Evolutionary conservation across 768 basidiomycete genomes (phyloP), one percentile per base, ranked within the genome.

Genomic region (Mycena epipterygia): DNA sequence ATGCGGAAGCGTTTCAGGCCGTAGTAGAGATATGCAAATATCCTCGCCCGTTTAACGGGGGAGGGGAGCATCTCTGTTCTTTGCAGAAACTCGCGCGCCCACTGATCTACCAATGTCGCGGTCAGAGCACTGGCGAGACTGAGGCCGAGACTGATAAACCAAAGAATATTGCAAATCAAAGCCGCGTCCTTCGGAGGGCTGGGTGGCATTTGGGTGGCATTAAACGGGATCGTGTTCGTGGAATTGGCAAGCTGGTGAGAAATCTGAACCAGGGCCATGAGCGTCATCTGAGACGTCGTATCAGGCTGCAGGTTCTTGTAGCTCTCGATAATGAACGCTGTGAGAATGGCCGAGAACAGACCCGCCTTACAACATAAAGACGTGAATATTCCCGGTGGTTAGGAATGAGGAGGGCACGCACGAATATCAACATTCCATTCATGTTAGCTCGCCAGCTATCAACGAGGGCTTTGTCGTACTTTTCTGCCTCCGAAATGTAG

Each of bases 401-500:
- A 48, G 1, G 23, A 19, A 19, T 23, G 51, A 21, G 14, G 13
- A 17, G 23, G 29, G 17, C 8, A 58, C 73, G 11, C 46, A 71
- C 73, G 25, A 74, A 74, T 55, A 74, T 74, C 3, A 74, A 49
- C 27, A 71, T 63, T 51, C 73, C 73, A 17, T 71, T 66, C 73
- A 74, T 74, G 29, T 71, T 69, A 1, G 55, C 67, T 19, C 63
- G 17, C 73, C 73, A 74, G 14, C 67, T 64, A 30, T 74, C 73
- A 6, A 64, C 70, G 5, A 74, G 58, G 1, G 69, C 69, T 21
- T 71, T 68, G 70, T 74, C 73, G 42, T 74, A 74, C 35, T 74
- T 74, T 46, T 71, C 73, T 12, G 73, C 73, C 52, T 74, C 73
- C 25, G 67, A 66, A 5, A 71, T 71, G 48, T 74, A 74, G 2